A percentile compares a stretch with the other conserved stretches of the same genome.
Conservation (phyloP, 805 yeast species). For the Teunomyces lycoperdinae region DNA sequence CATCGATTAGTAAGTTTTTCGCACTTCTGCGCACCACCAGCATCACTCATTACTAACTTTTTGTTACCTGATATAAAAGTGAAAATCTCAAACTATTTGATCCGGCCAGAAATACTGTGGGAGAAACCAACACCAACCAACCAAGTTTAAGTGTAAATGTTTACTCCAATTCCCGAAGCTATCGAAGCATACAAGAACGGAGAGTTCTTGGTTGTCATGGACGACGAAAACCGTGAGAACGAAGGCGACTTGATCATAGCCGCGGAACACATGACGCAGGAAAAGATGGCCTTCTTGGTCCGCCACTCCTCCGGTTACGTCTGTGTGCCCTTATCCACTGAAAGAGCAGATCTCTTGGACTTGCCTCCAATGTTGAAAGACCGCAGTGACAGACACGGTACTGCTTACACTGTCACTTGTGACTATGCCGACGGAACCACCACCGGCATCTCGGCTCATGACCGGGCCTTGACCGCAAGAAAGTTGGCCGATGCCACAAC, state of each 20-base stretch:
- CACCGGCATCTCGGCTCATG: constrained; percentile 95
- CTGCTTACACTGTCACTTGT: constrained; percentile 93
- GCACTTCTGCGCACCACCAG: neutral
- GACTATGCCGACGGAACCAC: constrained; percentile 88
- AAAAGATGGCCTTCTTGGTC: constrained; percentile 91
- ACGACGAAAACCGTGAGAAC: constrained; percentile 92
- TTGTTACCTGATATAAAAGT: too few relatives aligned
- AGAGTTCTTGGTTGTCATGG: constrained; percentile 92
- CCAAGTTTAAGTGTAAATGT: neutral
- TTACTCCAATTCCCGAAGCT: constrained; percentile 12
- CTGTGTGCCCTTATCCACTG: constrained; percentile 81
- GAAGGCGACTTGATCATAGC: constrained; percentile 96
- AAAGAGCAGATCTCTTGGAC: constrained; percentile 74
- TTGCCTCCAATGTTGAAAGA: constrained; percentile 73
- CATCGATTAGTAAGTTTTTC: neutral
- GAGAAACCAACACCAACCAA: too few relatives aligned
- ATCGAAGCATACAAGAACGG: constrained; percentile 46
- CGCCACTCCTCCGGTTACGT: constrained; percentile 87
- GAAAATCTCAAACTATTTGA: neutral
- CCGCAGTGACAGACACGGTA: constrained; percentile 79
- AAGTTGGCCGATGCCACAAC: constrained; percentile 61
- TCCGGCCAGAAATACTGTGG: neutral
- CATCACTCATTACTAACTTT: neutral
- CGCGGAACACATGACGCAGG: constrained; percentile 75
- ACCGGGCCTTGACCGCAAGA: constrained; percentile 79